phyloP scores from a whole-genome alignment of 2,329 filamentous ascomycete genomes.

The Pseudopithomyces maydicus region DNA sequence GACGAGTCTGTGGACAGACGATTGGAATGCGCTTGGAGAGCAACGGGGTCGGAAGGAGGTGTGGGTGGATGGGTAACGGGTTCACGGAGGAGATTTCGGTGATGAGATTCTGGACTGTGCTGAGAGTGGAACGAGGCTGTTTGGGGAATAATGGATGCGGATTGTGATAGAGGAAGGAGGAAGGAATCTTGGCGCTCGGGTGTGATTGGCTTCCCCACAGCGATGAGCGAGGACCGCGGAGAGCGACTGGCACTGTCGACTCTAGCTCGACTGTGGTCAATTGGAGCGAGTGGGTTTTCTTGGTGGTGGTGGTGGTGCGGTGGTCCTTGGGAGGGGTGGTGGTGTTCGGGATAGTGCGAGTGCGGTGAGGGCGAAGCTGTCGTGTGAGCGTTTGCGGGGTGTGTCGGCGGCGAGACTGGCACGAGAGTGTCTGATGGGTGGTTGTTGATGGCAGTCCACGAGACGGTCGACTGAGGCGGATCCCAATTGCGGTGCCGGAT shows the following conservation, averaged over 20 bases:
- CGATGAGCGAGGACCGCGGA: not conserved
- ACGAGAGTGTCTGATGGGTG: not conserved
- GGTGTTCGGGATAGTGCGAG: not conserved
- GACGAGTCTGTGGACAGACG: not conserved
- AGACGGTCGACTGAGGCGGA: not conserved
- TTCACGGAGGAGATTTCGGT: not conserved
- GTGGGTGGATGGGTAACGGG: not conserved
- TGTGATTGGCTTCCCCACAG: constrained; percentile 5
- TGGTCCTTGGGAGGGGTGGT: not conserved
- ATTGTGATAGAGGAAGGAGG: not conserved
- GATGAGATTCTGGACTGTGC: not conserved
- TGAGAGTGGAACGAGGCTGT: not conserved
- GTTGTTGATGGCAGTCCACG: constrained; percentile 7
- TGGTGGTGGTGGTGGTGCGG: not conserved
- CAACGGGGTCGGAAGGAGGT: not conserved
- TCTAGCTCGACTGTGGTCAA: not conserved
- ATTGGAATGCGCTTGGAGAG: not conserved
- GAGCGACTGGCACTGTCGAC: not conserved
- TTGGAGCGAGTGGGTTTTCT: not conserved
- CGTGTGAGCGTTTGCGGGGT: not conserved
- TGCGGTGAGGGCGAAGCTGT: not conserved
- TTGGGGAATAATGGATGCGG: not conserved
- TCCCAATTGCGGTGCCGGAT: not conserved
- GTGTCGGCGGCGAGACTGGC: not conserved
- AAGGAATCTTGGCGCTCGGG: constrained; percentile 5